Evolutionary conservation across 2,329 filamentous ascomycete species (phyloP), one percentile per base, ranked within the genome.

Genomic region (Erysiphe neolycopersici): DNA sequence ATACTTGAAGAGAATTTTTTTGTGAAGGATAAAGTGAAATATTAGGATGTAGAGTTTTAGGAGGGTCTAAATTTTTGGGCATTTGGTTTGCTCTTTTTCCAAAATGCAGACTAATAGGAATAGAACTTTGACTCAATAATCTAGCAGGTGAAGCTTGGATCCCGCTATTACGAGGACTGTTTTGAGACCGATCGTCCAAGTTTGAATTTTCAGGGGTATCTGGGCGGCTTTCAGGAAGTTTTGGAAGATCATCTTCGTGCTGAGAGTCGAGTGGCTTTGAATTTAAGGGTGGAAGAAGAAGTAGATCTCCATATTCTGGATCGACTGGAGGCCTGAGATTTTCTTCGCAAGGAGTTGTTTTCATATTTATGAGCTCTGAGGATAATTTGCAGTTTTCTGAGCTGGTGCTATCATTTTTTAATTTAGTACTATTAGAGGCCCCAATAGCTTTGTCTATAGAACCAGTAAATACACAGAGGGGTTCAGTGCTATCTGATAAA

Each of bases 401-500:
- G n/a, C n/a, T 14, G 1, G 32, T 14, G 11, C n/a, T 4, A 5
- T 8, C 5, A 26, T 26, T 26, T 5, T 33, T 33, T n/a, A 33
- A 33, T 14, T 33, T 11, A 33, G 4, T 33, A 8, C 13, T 33
- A 14, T 9, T 33, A 33, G 32, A 33, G 2, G 9, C 13, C 32
- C 4, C n/a, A 33, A 33, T 33, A n/a, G n/a, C 32, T 11, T 33
- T 33, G 11, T 13, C 32, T 11, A 33, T 33, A 33, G 32, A 9
- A 5, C 73, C 72, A 71, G 63, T 72, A 76, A 71, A 71, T 65
- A 67, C 69, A 71, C 71, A 71, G 71, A 68, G 64, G 67, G 66
- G 76, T 67, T 63, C 71, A 71, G 73, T 69, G 66, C 69, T 71
- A 76, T 61, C 73, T 76, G 76, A 75, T 75, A 76, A 76, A 76